phyloP scores from a whole-genome alignment of 345 rosid species.

The Citrus hindsii region DNA sequence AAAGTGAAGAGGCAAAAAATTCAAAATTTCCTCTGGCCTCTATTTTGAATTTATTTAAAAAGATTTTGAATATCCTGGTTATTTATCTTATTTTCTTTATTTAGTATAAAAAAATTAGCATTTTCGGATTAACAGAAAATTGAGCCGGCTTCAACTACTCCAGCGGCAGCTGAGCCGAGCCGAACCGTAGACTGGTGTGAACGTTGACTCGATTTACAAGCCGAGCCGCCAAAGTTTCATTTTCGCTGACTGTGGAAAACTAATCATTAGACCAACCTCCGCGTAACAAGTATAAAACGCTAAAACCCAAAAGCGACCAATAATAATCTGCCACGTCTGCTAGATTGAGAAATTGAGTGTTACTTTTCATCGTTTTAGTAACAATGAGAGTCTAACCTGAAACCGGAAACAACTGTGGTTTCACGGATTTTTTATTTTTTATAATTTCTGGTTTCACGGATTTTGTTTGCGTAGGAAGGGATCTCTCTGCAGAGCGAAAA shows the following conservation, averaged over 20 bases:
- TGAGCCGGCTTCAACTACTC: constrained; percentile 8
- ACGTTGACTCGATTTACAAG: constrained; percentile 22
- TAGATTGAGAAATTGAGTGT: constrained; percentile 5
- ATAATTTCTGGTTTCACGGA: background rate
- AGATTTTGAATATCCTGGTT: too few relatives aligned
- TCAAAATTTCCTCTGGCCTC: too few relatives aligned
- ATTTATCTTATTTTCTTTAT: too few relatives aligned
- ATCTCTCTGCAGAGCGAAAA: constrained; percentile 9
- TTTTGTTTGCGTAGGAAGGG: background rate
- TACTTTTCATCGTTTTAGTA: background rate
- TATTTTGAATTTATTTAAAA: too few relatives aligned
- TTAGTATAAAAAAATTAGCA: too few relatives aligned
- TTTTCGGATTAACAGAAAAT: background rate
- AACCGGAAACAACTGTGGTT: constrained; percentile 23
- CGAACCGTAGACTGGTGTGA: background rate
- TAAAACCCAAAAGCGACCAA: background rate
- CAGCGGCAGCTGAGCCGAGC: background rate
- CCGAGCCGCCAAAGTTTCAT: constrained; percentile 47
- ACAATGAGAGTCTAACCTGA: constrained; percentile 12
- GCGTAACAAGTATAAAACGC: constrained; percentile 13
- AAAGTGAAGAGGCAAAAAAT: too few relatives aligned
- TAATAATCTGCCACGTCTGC: constrained; percentile 10
- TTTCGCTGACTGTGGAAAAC: constrained; percentile 43
- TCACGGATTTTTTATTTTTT: background rate
- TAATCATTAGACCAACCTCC: constrained; percentile 64